phyloP scores from a whole-genome alignment of 1,139 yeast species.

The Meyerozyma sp. region DNA sequence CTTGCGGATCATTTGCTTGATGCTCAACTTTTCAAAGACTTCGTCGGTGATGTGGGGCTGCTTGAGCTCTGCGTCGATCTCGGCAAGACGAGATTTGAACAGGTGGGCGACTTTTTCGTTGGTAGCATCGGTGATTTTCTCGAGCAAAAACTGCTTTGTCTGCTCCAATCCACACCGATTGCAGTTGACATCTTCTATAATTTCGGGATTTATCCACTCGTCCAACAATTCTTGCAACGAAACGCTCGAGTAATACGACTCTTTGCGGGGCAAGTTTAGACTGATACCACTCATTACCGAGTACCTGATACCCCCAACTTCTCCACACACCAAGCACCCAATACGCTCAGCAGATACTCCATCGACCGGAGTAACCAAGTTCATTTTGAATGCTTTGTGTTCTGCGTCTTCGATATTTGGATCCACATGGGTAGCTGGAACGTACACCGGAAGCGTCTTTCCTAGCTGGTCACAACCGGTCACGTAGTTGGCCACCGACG shows the following conservation, averaged over 20 bases:
- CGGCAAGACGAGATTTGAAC: constrained; percentile 46
- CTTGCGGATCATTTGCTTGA: constrained; percentile 69
- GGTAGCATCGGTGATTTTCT: constrained; percentile 28
- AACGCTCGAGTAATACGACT: constrained; percentile 33
- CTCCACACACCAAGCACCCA: constrained; percentile 87
- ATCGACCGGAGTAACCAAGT: constrained; percentile 80
- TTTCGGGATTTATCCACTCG: constrained; percentile 76
- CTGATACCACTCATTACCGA: constrained; percentile 80
- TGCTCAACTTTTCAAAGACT: constrained; percentile 65
- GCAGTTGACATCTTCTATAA: constrained; percentile 89
- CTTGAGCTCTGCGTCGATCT: constrained; percentile 51
- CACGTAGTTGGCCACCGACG: constrained; percentile 18
- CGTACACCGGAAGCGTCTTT: constrained; percentile 54
- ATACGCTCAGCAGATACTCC: constrained; percentile 83
- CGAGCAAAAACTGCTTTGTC: constrained; percentile 47
- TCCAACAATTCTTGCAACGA: constrained; percentile 54
- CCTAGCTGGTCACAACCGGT: constrained; percentile 52
- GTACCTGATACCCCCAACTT: constrained; percentile 84
- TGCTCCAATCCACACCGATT: constrained; percentile 78
- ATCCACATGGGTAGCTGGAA: constrained; percentile 70
- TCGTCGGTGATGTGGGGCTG: constrained; percentile 76
- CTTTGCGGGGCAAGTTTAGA: constrained; percentile 49
- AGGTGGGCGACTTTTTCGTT: constrained; percentile 39
- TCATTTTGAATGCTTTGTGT: constrained; percentile 45
- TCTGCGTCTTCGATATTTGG: constrained; percentile 48